Percentiles rank a stretch among this genome's conserved stretches.
Evolutionary conservation across 2,329 filamentous ascomycete genomes (phyloP).

Genomic region (Hymenoscyphus linearis): DNA sequence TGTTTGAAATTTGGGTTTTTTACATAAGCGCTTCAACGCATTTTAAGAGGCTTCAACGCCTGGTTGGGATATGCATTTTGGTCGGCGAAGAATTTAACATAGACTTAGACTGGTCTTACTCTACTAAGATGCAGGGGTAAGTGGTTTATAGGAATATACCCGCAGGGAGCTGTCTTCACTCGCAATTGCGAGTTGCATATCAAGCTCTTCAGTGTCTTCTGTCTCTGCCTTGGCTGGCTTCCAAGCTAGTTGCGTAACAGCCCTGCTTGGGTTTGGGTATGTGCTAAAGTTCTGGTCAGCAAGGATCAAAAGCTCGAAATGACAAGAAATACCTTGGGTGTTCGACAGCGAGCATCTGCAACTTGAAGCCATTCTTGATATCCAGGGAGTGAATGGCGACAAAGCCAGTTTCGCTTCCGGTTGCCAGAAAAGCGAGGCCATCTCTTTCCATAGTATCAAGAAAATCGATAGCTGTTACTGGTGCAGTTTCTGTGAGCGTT

Average conservation of each 20-base stretch:
- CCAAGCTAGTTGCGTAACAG: constrained; percentile 58
- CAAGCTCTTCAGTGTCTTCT: constrained; percentile 5
- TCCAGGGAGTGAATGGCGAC: constrained; percentile 26
- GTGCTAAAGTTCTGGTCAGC: constrained; percentile 33
- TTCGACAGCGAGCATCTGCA: constrained; percentile 16
- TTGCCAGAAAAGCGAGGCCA: constrained; percentile 41
- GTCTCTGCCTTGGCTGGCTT: constrained; percentile 40
- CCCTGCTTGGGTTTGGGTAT: constrained; percentile 37
- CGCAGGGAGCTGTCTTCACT: constrained; percentile 57
- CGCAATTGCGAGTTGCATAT: constrained; percentile 30
- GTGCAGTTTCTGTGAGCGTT: constrained; percentile 44
- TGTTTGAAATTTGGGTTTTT: neutral
- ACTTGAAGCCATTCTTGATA: constrained; percentile 26
- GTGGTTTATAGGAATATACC: constrained; percentile 41
- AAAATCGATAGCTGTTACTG: constrained; percentile 71
- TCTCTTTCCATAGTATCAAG: constrained; percentile 33
- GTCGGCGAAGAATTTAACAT: constrained; percentile 30
- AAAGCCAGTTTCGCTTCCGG: constrained; percentile 48
- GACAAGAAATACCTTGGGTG: constrained; percentile 21
- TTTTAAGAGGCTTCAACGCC: constrained; percentile 36
- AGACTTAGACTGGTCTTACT: constrained; percentile 6
- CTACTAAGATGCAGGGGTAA: constrained; percentile 14
- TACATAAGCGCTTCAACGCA: constrained; percentile 19
- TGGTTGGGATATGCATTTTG: constrained; percentile 6
- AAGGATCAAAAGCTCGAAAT: neutral